These are phyloP conservation scores for Aurantiochytrium sp. DNA, from an alignment of 108 stramenopile species.

Conservation along the genomic window DNA sequence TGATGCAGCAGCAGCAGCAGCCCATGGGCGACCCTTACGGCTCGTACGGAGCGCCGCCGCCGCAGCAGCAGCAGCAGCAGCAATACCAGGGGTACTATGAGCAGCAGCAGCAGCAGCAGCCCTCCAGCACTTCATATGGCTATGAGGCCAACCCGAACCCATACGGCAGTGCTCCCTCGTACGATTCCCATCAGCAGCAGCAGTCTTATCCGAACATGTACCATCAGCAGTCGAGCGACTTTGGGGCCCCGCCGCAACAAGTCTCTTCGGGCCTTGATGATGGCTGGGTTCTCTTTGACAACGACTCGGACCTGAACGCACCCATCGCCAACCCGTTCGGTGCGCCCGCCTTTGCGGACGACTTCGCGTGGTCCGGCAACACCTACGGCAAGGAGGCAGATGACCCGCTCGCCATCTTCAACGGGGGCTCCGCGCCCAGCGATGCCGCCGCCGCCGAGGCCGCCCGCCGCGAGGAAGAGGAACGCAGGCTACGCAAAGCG, in stretches of 20 bases:
- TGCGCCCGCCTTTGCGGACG: neutral
- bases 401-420: neutral
- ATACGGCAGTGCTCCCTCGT: neutral
- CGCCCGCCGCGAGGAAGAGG: neutral
- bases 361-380: neutral
- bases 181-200: neutral
- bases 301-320: slow-evolving; percentile 8
- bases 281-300: slow-evolving; percentile 24
- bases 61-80: neutral
- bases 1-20: neutral
- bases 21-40: neutral
- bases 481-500: neutral
- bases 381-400: neutral
- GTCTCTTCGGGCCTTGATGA: neutral
- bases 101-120: neutral
- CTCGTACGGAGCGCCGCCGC: neutral
- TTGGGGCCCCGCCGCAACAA: neutral
- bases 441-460: neutral
- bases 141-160: neutral
- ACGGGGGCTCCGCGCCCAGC: too few relatives aligned
- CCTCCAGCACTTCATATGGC: neutral
- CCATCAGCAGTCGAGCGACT: neutral
- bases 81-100: neutral
- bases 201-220: neutral
- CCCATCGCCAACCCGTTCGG: slow-evolving; percentile 13